Conservation (phyloP, 2,329 filamentous ascomycete species). For the Coleophoma cylindrospora region DNA sequence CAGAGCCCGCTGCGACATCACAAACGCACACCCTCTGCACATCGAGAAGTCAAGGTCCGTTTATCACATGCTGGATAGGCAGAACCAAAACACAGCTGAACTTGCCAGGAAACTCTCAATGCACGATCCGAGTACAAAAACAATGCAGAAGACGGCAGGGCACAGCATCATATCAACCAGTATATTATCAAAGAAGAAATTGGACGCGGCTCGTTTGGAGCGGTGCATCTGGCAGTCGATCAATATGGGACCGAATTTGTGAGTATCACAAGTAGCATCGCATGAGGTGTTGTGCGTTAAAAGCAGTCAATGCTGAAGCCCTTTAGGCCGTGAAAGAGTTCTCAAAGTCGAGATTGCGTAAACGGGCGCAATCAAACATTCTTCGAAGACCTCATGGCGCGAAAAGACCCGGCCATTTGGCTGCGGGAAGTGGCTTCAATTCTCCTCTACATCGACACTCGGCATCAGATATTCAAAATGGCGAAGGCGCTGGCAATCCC, state of each 20-base stretch:
- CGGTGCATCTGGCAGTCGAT: constrained; percentile 85
- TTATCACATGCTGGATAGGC: too few relatives aligned
- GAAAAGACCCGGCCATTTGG: constrained; percentile 41
- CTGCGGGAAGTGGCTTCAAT: constrained; percentile 38
- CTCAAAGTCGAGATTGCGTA: constrained; percentile 85
- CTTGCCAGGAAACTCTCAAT: constrained; percentile 76
- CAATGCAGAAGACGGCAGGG: constrained; percentile 74
- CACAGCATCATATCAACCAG: constrained; percentile 88
- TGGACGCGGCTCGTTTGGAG: constrained; percentile 91
- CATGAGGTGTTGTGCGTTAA: constrained; percentile 1
- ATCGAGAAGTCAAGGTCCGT: constrained; percentile 56
- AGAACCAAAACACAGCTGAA: background rate
- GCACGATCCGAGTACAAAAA: constrained; percentile 82
- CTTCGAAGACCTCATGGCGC: constrained; percentile 58
- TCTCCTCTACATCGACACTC: constrained; percentile 45
- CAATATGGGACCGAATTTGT: constrained; percentile 93
- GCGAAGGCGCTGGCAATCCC: constrained; percentile 62
- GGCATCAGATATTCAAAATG: constrained; percentile 43
- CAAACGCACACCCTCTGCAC: constrained; percentile 52
- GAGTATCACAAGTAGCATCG: constrained; percentile 30
- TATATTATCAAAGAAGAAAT: constrained; percentile 94
- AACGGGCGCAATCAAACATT: constrained; percentile 85
- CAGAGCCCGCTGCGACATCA: constrained; percentile 62
- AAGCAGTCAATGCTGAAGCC: constrained; percentile 6
- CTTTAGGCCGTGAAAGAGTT: constrained; percentile 91